Evolutionary conservation across 2,329 filamentous ascomycete genomes (phyloP), one percentile per base, ranked within the genome.

Genomic region (Didymosphaeria variabile): DNA sequence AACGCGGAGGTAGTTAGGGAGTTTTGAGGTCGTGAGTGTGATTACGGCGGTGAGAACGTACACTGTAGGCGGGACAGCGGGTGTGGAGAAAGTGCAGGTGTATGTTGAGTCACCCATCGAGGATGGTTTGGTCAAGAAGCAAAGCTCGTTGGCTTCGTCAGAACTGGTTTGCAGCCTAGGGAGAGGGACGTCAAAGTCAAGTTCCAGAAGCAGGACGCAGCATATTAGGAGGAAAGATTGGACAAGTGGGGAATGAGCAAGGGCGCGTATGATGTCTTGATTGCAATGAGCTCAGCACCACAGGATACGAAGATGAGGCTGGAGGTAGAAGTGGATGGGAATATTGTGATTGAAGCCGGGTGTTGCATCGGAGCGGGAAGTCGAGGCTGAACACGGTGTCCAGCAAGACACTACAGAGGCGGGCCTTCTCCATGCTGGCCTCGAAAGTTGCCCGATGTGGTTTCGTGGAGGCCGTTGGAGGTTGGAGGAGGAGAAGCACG

Each of bases 171-270:
- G 3, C 80, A 84, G 36, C 79, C 83, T 1, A 86, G 85, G 3
- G 85, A 77, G 45, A 84, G 86, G 78, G 80, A 70, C 10, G 86
- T 87, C 2, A 79, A 82, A 8, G 81, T 92, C 3, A 78, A 80
- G 4, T 77, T 88, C 52, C 72, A 85, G 62, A 85, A 85, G 70
- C 91, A 90, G 78, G 88, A 91, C 57, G 88, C 87, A 0, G 85
- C 87, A 57, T 93, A 89, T 79, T 93, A 88, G 83, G 89, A 92
- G 67, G 90, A 93, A 79, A 84, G 86, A 63, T 80, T 86, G 13
- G 82, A 85, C 58, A 81, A 87, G 69, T 93, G 90, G 90, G 84
- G 86, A 21, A 85, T 85, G 1, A 89, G 91, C 79, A 83, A 84
- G 72, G 91, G 90, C 32, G 80, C 81, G 51, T 92, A 92, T 72